Base-by-base conservation (phyloP, 257 asterid genomes). In the Solanum pimpinellifolium region DNA sequence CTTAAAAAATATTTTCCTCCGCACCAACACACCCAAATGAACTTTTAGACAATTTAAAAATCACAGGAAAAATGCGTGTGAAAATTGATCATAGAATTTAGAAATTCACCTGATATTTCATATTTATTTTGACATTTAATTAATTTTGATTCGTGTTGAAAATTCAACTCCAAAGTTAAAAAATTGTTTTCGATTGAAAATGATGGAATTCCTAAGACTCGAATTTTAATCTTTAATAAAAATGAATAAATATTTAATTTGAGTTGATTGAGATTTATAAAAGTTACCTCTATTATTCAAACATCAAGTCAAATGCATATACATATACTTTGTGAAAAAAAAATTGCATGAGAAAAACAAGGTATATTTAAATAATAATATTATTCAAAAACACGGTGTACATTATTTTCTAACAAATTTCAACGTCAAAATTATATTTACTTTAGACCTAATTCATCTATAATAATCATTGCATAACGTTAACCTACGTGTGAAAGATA, bases 171-270 rank as follows among this genome's bases (percentile, higher is more conserved):
- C 11, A 18, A 74, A 0, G 4, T 3, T 74, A 74, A 21, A 21
- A 39, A 1, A 11, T 74, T 74, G 2, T 35, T 33, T 33, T 9
- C 0, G 20, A 37, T 21, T 0, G 13, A 74, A 74, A 5, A 73
- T 0, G 0, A 39, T 0, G 20, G 12, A 6, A 29, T 29, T 69
- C 2, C 1, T 14, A 21, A 33, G 1, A 3, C 11, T 39, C 3
- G 21, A 72, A 4, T 33, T 1, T 6, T 1, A 9, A 16, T 31
- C 0, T 18, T 10, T 18, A 6, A 11, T 39, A 11, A 35, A n/a
- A 11, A 37, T 73, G 2, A 74, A 39, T 5, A 2, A 39, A 2
- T 74, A 74, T 8, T 74, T 74, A 73, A 21, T 20, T 73, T 21
- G 6, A 37, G 33, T 5, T 1, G 29, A 35, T 37, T 20, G 49